Percentiles rank a stretch among this genome's conserved stretches.
Conservation (phyloP, 805 yeast species). For the Myxozyma vanderwaltii region DNA sequence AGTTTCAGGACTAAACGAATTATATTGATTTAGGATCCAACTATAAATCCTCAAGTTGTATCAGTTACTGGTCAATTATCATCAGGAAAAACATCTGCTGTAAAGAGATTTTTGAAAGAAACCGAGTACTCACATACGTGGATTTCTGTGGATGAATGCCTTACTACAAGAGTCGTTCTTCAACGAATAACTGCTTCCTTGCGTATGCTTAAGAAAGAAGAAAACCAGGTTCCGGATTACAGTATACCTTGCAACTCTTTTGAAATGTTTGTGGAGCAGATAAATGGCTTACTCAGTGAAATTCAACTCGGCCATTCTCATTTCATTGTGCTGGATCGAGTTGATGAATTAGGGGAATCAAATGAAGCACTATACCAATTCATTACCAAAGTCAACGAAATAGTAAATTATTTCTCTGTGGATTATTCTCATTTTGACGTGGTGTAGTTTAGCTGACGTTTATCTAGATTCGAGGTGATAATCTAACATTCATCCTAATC, state of each 20-base stretch:
- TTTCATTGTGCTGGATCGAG: conserved; percentile 22
- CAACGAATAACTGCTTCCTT: conserved; percentile 22
- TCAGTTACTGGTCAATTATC: conserved; percentile 16
- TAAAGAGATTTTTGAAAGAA: conserved; percentile 8
- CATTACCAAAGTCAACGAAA: conserved; percentile 11
- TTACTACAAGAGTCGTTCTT: conserved; percentile 11
- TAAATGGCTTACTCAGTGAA: conserved; percentile 2
- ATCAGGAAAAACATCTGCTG: conserved; percentile 22
- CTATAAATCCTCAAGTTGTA: conserved; percentile 17
- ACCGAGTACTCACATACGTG: conserved; percentile 15
- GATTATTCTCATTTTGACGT: too few relatives aligned
- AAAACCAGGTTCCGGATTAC: background rate
- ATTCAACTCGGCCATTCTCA: conserved; percentile 6
- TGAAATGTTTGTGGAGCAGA: conserved; percentile 16
- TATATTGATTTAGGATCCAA: conserved; percentile 10
- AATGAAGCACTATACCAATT: conserved; percentile 16
- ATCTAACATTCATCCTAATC: conserved; percentile 23
- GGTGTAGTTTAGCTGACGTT: too few relatives aligned
- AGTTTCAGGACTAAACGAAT: conserved; percentile 3
- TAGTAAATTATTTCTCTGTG: too few relatives aligned
- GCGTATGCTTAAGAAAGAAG: background rate
- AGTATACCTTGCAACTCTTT: conserved; percentile 6
- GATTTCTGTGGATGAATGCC: conserved; percentile 30
- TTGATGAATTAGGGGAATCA: conserved; percentile 21
- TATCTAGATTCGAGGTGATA: background rate